Evolutionary conservation across 805 yeast genomes (phyloP), one percentile per base, ranked within the genome.

Genomic region (Saccharomycopsis fibuligera): DNA sequence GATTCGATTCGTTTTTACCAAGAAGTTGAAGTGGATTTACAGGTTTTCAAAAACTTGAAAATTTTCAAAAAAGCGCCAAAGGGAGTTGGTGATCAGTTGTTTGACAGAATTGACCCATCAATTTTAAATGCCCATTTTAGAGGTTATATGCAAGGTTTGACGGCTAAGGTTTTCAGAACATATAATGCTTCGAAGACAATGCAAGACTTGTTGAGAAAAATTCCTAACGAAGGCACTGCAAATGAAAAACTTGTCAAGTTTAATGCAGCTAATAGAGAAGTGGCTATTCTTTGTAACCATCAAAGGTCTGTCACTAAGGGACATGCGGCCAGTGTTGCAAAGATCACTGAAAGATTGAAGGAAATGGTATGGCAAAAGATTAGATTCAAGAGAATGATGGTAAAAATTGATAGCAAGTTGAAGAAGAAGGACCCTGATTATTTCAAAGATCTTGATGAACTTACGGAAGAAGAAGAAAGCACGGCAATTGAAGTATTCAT

Each of bases 131-230:
- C 83, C 63, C 90, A 88, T 62, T 76, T 90, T 60, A 96, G 89
- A 61, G 80, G 76, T 51, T 89, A 90, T 65, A 83, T 90, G 93
- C 80, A 85, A 22, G 98, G 98, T 0, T 73, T 90, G 55, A 89
- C 97, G 0, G 98, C 98, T 3, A 90, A 90, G 65, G 97, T 90
- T 19, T 91, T 90, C 73, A 95, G 98, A 81, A 90, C 98, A 0
- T 90, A 86, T 62, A 90, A 90, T 68, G 98, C 98, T 0, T 86
- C 96, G 1, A 86, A 86, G 64, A 89, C 96, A 1, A 91, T 90
- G 97, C 97, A 90, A 65, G 95, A 90, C 60, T 96, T 88, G 63
- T 66, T 91, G 52, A 96, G 86, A 61, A 68, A 81, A 58, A 88
- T 91, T 56, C 74, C 83, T n/a, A 85, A 87, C 62, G 84, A 79